Percentiles rank a stretch among this genome's conserved stretches.
Evolutionary conservation across 805 yeast genomes (phyloP).

Genomic region (Saturnispora sanitii): DNA sequence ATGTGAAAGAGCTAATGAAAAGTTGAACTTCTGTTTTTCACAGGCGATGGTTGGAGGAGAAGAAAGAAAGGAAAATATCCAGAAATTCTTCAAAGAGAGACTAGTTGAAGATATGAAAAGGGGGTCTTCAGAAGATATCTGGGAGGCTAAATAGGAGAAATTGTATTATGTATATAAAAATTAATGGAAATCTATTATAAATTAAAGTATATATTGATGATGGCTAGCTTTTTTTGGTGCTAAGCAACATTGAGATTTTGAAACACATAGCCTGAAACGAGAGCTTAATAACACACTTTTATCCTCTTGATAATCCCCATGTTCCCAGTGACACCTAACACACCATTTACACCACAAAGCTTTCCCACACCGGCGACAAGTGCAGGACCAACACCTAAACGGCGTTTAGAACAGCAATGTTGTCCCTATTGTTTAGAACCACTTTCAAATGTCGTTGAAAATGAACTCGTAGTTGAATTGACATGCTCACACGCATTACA

Average conservation of each 20-base stretch:
- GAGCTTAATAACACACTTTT: too few species aligned
- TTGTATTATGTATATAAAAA: conserved; percentile 2
- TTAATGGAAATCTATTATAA: neutral
- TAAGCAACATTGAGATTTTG: too few species aligned
- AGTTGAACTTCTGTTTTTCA: conserved; percentile 71
- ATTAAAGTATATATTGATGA: neutral
- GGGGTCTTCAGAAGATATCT: conserved; percentile 80
- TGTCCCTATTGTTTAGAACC: conserved; percentile 40
- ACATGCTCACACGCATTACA: conserved; percentile 37
- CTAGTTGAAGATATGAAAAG: conserved; percentile 48
- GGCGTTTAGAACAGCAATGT: conserved; percentile 2
- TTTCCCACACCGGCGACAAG: conserved; percentile 6
- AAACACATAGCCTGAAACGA: too few species aligned
- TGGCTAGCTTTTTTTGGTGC: too few species aligned
- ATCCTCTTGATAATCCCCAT: too few species aligned
- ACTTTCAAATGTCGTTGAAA: conserved; percentile 29
- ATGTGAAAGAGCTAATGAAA: conserved; percentile 61
- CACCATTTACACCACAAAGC: too few species aligned
- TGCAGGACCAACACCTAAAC: conserved; percentile 6
- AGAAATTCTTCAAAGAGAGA: conserved; percentile 58
- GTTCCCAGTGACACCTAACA: too few species aligned
- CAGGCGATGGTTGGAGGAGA: conserved; percentile 48
- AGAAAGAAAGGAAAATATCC: conserved; percentile 40
- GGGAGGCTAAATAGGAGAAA: conserved; percentile 43
- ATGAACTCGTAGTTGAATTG: conserved; percentile 34